These are phyloP conservation scores for Boletus subcaerulescens DNA, from an alignment of 768 basidiomycete genomes.

Conservation along the genomic window DNA sequence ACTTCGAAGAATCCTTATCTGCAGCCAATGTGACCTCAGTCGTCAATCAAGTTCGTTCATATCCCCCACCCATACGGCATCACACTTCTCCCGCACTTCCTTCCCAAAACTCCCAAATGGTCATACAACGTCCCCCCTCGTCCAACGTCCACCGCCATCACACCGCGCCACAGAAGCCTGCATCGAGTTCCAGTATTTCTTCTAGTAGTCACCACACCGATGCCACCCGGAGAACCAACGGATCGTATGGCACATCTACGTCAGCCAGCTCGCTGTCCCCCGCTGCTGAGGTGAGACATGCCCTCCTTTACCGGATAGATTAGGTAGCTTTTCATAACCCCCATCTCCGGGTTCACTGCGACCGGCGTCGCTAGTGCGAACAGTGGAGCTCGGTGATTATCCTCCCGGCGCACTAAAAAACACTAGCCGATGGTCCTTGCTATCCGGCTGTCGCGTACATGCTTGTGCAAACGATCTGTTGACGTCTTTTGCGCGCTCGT, in stretches of 20 bases:
- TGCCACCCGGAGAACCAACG: conserved; percentile 25
- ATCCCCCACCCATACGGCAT: conserved; percentile 24
- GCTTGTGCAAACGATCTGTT: too few relatives aligned
- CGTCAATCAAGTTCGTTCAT: conserved; percentile 34
- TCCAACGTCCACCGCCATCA: conserved; percentile 8
- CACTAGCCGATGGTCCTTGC: neutral
- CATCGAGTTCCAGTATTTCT: conserved; percentile 25
- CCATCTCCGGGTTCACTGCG: conserved; percentile 13
- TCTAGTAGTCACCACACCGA: conserved; percentile 25
- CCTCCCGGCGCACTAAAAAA: conserved; percentile 8
- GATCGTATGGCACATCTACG: conserved; percentile 20
- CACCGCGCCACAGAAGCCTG: conserved; percentile 21
- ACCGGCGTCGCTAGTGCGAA: conserved; percentile 14
- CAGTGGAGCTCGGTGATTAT: conserved; percentile 22
- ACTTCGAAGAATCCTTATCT: conserved; percentile 30
- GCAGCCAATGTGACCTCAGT: conserved; percentile 29
- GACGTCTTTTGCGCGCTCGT: neutral
- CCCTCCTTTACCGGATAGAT: conserved; percentile 6
- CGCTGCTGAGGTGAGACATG: conserved; percentile 21
- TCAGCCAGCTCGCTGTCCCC: conserved; percentile 25
- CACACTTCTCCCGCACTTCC: conserved; percentile 18
- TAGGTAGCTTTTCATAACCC: conserved; percentile 13
- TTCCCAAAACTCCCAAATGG: conserved; percentile 13
- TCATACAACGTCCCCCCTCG: conserved; percentile 1
- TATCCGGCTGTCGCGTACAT: neutral